Evolutionary conservation across 2,329 filamentous ascomycete genomes (phyloP).

Genomic region (Fusarium graminum): DNA sequence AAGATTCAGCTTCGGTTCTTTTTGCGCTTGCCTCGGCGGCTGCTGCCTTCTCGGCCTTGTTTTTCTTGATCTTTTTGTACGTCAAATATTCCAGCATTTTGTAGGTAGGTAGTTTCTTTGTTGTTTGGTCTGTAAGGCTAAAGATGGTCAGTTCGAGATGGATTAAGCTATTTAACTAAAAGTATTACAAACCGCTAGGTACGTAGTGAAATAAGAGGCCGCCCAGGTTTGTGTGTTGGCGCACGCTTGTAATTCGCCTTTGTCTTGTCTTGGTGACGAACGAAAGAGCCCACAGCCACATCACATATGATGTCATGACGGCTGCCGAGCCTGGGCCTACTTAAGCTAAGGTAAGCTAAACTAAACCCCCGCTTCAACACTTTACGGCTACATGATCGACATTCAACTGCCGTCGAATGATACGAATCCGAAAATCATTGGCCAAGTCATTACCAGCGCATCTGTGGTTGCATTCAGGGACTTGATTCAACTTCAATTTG

Average conservation of each 20-base stretch:
- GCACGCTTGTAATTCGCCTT: conserved; percentile 46
- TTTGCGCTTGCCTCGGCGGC: conserved; percentile 46
- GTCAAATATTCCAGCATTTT: conserved; percentile 73
- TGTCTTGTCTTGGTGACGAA: conserved; percentile 39
- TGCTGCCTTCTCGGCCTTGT: conserved; percentile 63
- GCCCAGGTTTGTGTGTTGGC: conserved; percentile 41
- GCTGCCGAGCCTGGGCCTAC: conserved; percentile 12
- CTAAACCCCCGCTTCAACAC: conserved; percentile 22
- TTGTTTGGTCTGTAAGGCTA: conserved; percentile 4
- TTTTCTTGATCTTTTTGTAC: conserved; percentile 73
- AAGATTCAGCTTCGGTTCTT: conserved; percentile 27
- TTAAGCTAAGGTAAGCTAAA: not conserved
- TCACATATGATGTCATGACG: conserved; percentile 52
- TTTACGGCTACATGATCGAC: conserved; percentile 35
- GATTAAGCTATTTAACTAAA: conserved; percentile 27
- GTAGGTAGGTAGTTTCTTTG: conserved; percentile 16
- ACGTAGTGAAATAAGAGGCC: conserved; percentile 35
- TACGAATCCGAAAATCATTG: conserved; percentile 36
- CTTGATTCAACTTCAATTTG: conserved; percentile 27
- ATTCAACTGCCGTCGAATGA: conserved; percentile 32
- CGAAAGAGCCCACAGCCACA: conserved; percentile 52
- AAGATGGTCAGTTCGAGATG: not conserved
- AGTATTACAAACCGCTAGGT: not conserved
- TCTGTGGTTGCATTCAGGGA: conserved; percentile 8
- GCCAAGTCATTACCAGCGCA: conserved; percentile 3